Evolutionary conservation across 2,329 filamentous ascomycete species (phyloP), one percentile per base, ranked within the genome.

Genomic region (Furcasterigmium furcatum): DNA sequence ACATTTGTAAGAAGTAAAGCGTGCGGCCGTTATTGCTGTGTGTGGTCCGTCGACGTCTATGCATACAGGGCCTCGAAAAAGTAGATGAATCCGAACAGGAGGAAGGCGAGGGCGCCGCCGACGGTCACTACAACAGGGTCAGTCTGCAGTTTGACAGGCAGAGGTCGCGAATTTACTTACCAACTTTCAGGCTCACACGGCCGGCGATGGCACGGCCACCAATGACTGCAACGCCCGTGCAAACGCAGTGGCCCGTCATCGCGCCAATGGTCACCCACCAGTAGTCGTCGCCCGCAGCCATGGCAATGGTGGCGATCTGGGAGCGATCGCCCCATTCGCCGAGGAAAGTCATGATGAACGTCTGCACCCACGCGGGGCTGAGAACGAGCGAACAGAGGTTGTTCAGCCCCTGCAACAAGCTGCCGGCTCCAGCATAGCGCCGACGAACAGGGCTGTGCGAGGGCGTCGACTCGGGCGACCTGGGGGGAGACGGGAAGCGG

Each of bases 261-360:
- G 94, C 92, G 47, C 94, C 94, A 39, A 91, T 75, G 4, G 91
- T 96, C 29, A 99, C 94, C 88, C 91, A 96, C 92, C 92, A 97
- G 67, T 97, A 99, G 64, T 99, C 94, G 66, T 95, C 89, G 18
- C 94, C 94, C 27, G 94, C 92, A 41, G 94, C 94, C 94, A 99
- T 99, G 44, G 94, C 94, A 61, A 99, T 95, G 1, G 94, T 99
- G 19, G 94, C 94, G 59, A 99, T 97, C 71, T 99, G 94, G 63
- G 89, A 95, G 55, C 94, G 84, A 61, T 99, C 94, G 46, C 94
- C 94, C 94, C 94, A 99, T 66, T 99, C 94, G 34, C 94, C 94
- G 24, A 99, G 72, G 70, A 99, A 99, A 3, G 94, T 99, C 94
- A 99, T 99, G 57, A 95, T 82, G 62, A 99, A 99, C 0, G 94